Evolutionary conservation across 495 filamentous ascomycete genomes (phyloP), one percentile per base, ranked within the genome.

Genomic region (Penicillium macrosclerotiorum): DNA sequence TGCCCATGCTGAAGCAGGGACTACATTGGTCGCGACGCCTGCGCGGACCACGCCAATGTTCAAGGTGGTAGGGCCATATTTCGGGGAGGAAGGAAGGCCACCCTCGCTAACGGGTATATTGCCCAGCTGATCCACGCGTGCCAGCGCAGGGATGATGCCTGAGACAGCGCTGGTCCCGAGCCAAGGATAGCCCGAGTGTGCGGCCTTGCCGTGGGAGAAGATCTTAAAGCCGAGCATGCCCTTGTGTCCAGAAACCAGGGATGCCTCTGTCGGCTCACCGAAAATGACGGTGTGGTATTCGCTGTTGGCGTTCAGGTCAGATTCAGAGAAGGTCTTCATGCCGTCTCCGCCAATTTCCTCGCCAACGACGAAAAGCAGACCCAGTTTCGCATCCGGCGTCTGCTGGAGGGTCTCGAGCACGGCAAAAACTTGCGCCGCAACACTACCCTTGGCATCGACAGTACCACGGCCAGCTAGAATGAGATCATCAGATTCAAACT

Each of bases 121-220:
- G 27, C 73, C 74, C 4, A 89, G 66, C 5, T 76, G 70, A 31
- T 86, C 67, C 37, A 96, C 58, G 4, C 63, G 71, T 6, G 72
- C 68, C 37, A 96, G 65, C 4, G 82, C 89, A 1, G 81, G 75
- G 19, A 92, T 69, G 18, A 96, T 69, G 12, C 88, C 69, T 12
- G 83, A 84, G 37, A 86, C 89, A 5, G 92, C 92, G 51, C 79
- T 89, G 47, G 80, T 77, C 2, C 91, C 91, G 9, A 93, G 71
- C 81, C 83, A 84, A 0, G 92, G 92, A 55, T 97, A 97, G 8
- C 92, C 92, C 6, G 82, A 87, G 66, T 97, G 92, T 5, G 84
- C 88, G 1, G 90, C 89, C 49, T 82, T 85, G 23, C 92, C 92
- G 34, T 76, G 71, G 0, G 85, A 85, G 18, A 67, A 67, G 31